These are phyloP conservation scores for Ceratobasidium sp. DNA, from an alignment of 1,284 basidiomycete genomes.

Conservation along the genomic window DNA sequence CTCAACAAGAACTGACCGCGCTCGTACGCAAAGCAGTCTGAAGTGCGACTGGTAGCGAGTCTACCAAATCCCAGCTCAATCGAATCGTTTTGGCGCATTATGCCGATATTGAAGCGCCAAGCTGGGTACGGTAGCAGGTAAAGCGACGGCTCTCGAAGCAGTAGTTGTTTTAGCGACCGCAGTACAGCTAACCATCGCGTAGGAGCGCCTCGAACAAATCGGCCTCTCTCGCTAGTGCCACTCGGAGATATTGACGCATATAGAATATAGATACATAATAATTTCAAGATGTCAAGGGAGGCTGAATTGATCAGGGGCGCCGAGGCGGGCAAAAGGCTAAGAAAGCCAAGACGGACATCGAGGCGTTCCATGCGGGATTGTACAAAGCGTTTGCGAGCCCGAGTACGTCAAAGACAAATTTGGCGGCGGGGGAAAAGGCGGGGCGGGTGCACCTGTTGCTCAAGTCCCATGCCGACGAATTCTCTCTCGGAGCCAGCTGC, in stretches of 20 bases:
- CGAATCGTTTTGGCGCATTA: background rate
- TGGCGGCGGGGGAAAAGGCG: background rate
- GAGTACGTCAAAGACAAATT: background rate
- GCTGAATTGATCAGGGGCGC: constrained; percentile 1
- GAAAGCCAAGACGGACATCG: background rate
- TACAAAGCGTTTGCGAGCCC: background rate
- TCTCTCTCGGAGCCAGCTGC: background rate
- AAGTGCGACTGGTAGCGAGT: too few species aligned
- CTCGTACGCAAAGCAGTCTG: too few species aligned
- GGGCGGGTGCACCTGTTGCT: background rate
- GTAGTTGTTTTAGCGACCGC: background rate
- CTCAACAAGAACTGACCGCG: too few species aligned
- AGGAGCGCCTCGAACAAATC: background rate
- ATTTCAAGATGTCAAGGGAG: background rate
- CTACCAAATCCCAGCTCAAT: background rate
- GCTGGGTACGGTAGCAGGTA: background rate
- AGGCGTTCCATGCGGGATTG: background rate
- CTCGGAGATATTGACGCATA: background rate
- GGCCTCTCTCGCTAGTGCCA: background rate
- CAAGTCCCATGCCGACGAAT: background rate
- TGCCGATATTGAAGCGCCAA: background rate
- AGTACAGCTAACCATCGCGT: background rate
- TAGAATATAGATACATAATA: background rate
- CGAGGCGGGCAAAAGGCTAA: constrained; percentile 22
- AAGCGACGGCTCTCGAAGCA: background rate